Evolutionary conservation across 345 rosid genomes (phyloP).

Genomic region (Bruguiera parviflora): DNA sequence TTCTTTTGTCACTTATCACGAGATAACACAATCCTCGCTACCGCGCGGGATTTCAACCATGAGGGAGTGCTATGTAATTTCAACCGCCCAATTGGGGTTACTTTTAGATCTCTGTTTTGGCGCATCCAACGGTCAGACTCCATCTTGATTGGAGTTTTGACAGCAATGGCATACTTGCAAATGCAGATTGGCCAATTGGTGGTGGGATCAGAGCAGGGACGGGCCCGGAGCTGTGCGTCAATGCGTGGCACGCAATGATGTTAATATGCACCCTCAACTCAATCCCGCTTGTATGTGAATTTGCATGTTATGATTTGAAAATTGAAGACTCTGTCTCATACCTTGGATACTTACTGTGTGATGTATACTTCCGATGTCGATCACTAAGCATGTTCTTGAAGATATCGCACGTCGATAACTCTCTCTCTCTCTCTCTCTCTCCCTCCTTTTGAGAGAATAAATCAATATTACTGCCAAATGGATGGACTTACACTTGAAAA

Average conservation of each 20-base stretch:
- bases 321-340: too few species aligned
- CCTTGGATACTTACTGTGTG: too few species aligned
- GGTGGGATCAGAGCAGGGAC: constrained; percentile 8
- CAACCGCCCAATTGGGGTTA: background rate
- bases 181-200: background rate
- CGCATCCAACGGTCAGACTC: too few species aligned
- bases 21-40: background rate
- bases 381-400: too few species aligned
- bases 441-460: too few species aligned
- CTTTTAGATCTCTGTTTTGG: too few species aligned
- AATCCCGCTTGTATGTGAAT: background rate
- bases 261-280: constrained; percentile 4
- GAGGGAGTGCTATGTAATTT: background rate
- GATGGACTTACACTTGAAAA: too few species aligned
- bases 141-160: too few species aligned
- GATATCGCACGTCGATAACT: too few species aligned
- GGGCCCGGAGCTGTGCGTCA: constrained; percentile 1
- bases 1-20: constrained; percentile 18
- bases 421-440: too few species aligned
- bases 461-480: too few species aligned
- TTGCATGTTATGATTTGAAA: background rate
- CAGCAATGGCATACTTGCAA: background rate
- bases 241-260: constrained; percentile 27
- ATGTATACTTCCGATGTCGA: too few species aligned
- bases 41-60: background rate